Base-by-base conservation (phyloP, 768 basidiomycete genomes). In the Lentinula sp. region DNA sequence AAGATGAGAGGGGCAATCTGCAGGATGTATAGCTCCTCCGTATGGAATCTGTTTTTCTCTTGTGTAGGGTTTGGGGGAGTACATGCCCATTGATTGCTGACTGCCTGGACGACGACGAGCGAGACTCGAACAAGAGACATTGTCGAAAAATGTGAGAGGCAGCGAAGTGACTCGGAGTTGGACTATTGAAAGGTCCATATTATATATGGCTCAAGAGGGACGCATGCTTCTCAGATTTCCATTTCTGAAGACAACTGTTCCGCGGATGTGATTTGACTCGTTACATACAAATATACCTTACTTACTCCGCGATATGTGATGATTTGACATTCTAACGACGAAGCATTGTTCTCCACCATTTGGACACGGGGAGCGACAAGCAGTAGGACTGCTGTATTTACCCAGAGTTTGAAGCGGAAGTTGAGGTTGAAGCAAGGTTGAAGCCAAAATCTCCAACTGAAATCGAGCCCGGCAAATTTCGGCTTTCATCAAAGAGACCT, bases 1-100 rank as follows among this genome's bases (percentile, higher is more conserved):
- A 86, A 84, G 18, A 86, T 74, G 4, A 79, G 61, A 2, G 85
- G 82, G 0, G 84, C 85, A 33, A 85, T 81, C 58, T 81, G 81
- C 41, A 86, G 73, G 46, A 83, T 73, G 64, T 76, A 79, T 41
- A 79, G 71, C 67, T 81, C 79, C 16, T 82, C 73, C 0, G 79
- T 83, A 67, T 84, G 79, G 66, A 84, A 86, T 5, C 84, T 73
- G 8, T 73, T 74, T 58, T 82, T 82, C 37, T 67, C 61, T 0
- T 75, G 78, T 0, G 83, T 82, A 9, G 81, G 81, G 67, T 85
- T 83, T 1, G 85, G 85, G 0, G 85, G 83, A 0, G 81, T 81
- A 64, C 76, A 81, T 0, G 82, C 85, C 0, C 77, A 64, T 41
- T 83, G 79, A 65, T 85, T 82, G 67, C 73, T 75, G 32, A 78